Percentiles rank a stretch among this genome's conserved stretches.
These are phyloP conservation scores for Toxicodendron radicans DNA, from an alignment of 345 rosid species.

Conservation along the genomic window DNA sequence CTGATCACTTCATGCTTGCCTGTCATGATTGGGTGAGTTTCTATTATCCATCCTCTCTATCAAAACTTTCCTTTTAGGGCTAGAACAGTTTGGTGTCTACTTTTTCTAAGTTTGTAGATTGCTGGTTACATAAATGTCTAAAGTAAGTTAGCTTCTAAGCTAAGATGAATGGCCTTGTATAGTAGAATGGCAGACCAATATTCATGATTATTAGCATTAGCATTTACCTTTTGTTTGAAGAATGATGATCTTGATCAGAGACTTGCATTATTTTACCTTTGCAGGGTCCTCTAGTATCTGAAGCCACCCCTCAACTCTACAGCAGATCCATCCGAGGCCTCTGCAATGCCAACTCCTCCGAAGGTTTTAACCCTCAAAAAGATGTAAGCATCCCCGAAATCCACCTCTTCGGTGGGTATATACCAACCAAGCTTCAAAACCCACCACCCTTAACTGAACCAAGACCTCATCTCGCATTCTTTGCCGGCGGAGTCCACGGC, in stretches of 20 bases:
- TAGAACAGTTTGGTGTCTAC: background rate
- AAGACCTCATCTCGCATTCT: conserved; percentile 67
- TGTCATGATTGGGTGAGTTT: conserved; percentile 83
- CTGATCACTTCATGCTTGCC: conserved; percentile 90
- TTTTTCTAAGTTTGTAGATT: background rate
- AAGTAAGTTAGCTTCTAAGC: background rate
- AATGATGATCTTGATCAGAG: background rate
- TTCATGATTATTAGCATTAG: background rate
- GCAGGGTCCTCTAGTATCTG: conserved; percentile 79
- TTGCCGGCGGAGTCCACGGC: conserved; percentile 89
- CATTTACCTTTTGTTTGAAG: background rate
- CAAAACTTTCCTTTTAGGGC: background rate
- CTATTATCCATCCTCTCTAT: background rate
- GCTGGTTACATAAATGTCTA: background rate
- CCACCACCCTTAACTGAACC: conserved; percentile 36
- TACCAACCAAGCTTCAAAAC: conserved; percentile 44
- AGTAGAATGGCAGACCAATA: background rate
- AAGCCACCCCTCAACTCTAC: conserved; percentile 45
- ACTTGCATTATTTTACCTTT: background rate
- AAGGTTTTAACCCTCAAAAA: conserved; percentile 75
- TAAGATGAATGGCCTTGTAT: background rate
- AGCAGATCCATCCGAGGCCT: conserved; percentile 72
- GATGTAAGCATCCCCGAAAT: conserved; percentile 86
- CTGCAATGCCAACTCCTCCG: conserved; percentile 93
- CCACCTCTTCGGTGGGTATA: conserved; percentile 49